phyloP scores from a whole-genome alignment of 2,329 filamentous ascomycete genomes.

The Cordyceps cicadae region DNA sequence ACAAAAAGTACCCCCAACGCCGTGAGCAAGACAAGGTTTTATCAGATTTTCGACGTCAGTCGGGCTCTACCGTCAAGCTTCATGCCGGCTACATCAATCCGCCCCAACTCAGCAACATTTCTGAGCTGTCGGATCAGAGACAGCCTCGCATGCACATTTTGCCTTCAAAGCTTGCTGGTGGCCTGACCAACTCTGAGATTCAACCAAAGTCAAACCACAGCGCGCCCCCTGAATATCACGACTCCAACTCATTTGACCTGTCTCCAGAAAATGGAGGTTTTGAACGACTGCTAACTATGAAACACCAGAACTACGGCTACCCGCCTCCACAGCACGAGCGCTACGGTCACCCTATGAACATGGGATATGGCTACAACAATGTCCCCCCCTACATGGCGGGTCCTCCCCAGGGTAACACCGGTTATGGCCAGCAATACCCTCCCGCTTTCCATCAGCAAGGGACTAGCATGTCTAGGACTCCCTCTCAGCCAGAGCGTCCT shows the following conservation, averaged over 20 bases:
- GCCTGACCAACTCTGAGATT: slow-evolving; percentile 5
- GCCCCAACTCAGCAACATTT: neutral
- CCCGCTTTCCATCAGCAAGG: slow-evolving; percentile 42
- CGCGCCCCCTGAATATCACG: slow-evolving; percentile 17
- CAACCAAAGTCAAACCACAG: slow-evolving; percentile 4
- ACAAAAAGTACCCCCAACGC: neutral
- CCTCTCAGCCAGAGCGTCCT: slow-evolving; percentile 65
- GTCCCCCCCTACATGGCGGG: slow-evolving; percentile 42
- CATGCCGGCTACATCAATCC: slow-evolving; percentile 7
- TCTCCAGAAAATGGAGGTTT: slow-evolving; percentile 62
- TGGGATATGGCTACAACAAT: slow-evolving; percentile 36
- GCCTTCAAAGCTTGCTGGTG: neutral
- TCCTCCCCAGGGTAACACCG: slow-evolving; percentile 35
- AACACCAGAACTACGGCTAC: slow-evolving; percentile 57
- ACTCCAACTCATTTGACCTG: slow-evolving; percentile 45
- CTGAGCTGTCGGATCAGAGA: slow-evolving; percentile 2
- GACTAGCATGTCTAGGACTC: slow-evolving; percentile 72
- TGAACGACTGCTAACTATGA: slow-evolving; percentile 64
- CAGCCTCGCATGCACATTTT: neutral
- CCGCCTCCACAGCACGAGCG: slow-evolving; percentile 35
- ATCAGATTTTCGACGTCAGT: slow-evolving; percentile 9
- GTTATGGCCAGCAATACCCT: slow-evolving; percentile 38
- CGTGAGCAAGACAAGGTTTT: slow-evolving; percentile 11
- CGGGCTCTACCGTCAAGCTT: neutral
- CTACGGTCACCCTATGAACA: slow-evolving; percentile 29